Conservation (phyloP, 2,329 filamentous ascomycete genomes). For the Xylariaceae sp. region DNA sequence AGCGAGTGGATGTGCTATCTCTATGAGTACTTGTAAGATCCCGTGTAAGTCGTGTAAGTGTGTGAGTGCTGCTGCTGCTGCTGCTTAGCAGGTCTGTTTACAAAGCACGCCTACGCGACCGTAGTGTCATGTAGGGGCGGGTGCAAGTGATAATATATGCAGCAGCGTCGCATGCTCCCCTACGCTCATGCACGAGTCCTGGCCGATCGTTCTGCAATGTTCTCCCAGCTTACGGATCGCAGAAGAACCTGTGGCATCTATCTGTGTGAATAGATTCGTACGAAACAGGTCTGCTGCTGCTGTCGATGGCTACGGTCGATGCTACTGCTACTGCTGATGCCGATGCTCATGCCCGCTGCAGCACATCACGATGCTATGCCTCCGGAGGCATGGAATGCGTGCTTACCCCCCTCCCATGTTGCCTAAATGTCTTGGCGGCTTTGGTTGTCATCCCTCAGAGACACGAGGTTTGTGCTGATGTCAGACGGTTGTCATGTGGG, state of each 20-base stretch:
- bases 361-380: background rate
- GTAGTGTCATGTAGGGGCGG: too few relatives aligned
- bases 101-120: too few relatives aligned
- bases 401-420: background rate
- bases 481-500: slow-evolving; percentile 16
- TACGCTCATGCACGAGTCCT: background rate
- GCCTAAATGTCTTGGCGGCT: slow-evolving; percentile 8
- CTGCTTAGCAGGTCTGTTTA: too few relatives aligned
- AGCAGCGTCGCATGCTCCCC: background rate
- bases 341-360: background rate
- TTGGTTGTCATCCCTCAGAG: slow-evolving; percentile 10
- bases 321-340: background rate
- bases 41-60: too few relatives aligned
- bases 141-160: too few relatives aligned
- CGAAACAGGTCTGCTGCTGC: background rate
- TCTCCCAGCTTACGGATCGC: background rate
- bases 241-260: background rate
- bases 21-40: too few relatives aligned
- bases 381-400: background rate
- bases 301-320: background rate
- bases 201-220: background rate
- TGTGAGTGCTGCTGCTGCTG: too few relatives aligned
- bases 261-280: background rate
- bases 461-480: slow-evolving; percentile 15
- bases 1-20: too few relatives aligned